phyloP scores from a whole-genome alignment of 805 yeast genomes.

The Pichia occidentalis region DNA sequence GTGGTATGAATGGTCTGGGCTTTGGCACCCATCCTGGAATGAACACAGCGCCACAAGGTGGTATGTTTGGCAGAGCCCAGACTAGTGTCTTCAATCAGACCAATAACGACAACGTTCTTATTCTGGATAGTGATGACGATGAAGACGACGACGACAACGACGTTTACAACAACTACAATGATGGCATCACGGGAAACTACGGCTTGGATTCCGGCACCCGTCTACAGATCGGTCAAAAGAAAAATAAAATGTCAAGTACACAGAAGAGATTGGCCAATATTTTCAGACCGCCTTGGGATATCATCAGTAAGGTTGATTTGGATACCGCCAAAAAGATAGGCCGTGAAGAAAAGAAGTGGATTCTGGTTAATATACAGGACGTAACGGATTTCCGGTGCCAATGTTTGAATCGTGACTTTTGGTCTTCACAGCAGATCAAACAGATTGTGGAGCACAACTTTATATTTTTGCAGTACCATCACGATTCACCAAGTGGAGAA shows the following conservation, averaged over 20 bases:
- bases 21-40: no score
- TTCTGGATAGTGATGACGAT: conserved; percentile 32
- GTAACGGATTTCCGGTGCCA: conserved; percentile 81
- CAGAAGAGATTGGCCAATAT: conserved; percentile 71
- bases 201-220: no score
- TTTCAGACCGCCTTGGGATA: conserved; percentile 91
- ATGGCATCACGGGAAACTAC: conserved; percentile 29
- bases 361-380: conserved; percentile 84
- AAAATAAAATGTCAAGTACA: conserved; percentile 35
- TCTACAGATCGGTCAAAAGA: no score
- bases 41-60: conserved; percentile 24
- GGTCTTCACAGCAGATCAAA: conserved; percentile 69
- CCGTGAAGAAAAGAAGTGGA: conserved; percentile 63
- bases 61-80: conserved; percentile 43
- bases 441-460: conserved; percentile 59
- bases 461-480: conserved; percentile 78
- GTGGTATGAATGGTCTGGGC: conserved; percentile 5
- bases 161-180: conserved; percentile 26
- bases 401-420: conserved; percentile 84
- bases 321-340: conserved; percentile 71
- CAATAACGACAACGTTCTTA: conserved; percentile 32
- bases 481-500: conserved; percentile 68
- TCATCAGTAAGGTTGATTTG: conserved; percentile 62
- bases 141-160: conserved; percentile 36
- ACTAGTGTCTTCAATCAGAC: conserved; percentile 57